phyloP scores from a whole-genome alignment of 2,329 filamentous ascomycete species.

The Escovopsis sp. region DNA sequence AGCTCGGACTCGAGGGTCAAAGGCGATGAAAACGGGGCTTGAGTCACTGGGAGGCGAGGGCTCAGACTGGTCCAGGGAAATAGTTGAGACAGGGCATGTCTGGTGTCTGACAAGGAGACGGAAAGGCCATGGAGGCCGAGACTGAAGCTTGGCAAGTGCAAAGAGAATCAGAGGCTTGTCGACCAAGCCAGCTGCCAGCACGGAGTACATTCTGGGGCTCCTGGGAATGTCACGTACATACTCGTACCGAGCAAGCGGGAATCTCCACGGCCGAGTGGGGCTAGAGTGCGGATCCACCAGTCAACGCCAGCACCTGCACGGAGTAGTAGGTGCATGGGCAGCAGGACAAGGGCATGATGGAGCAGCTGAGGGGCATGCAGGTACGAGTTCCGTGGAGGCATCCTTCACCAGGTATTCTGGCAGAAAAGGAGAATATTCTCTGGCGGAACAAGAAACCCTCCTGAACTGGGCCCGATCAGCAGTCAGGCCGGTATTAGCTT shows the following conservation, averaged over 20 bases:
- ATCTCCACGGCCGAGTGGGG: not conserved
- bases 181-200: not conserved
- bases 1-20: no score
- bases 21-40: no score
- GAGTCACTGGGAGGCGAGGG: no score
- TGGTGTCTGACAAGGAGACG: not conserved
- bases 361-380: no score
- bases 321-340: slow-evolving; percentile 1
- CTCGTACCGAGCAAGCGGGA: not conserved
- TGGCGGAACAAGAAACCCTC: no score
- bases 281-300: not conserved
- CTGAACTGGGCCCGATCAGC: not conserved
- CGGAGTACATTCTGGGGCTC: no score
- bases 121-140: not conserved
- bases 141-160: not conserved
- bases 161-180: not conserved
- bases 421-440: no score
- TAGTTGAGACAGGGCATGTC: not conserved
- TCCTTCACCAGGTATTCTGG: no score
- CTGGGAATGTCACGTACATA: not conserved
- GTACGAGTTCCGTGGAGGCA: no score
- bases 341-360: not conserved
- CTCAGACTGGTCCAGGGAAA: no score
- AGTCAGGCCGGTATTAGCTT: not conserved
- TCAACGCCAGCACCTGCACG: no score